These are phyloP conservation scores for Arabidopsis suecica DNA, from an alignment of 345 rosid species.

Conservation along the genomic window DNA sequence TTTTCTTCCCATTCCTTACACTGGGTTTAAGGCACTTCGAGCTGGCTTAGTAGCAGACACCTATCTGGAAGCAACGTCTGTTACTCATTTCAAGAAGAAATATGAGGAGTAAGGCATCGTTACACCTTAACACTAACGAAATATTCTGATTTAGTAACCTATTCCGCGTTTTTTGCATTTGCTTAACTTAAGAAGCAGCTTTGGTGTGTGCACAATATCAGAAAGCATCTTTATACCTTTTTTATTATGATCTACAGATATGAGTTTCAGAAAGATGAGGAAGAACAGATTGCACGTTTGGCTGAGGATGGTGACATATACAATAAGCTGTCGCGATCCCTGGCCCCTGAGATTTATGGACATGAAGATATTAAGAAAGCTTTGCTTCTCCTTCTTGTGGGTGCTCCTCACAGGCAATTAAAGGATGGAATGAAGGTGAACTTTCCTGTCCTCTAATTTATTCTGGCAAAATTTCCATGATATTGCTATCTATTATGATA, in stretches of 20 bases:
- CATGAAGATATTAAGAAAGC: slow-evolving; percentile 98
- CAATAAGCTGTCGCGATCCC: slow-evolving; percentile 83
- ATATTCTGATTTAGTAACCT: slow-evolving; percentile 8
- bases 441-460: background rate
- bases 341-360: slow-evolving; percentile 99
- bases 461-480: slow-evolving; percentile 11
- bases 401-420: slow-evolving; percentile 94
- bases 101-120: slow-evolving; percentile 84
- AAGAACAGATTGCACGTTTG: slow-evolving; percentile 78
- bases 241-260: slow-evolving; percentile 57
- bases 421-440: slow-evolving; percentile 99
- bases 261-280: slow-evolving; percentile 85
- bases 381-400: slow-evolving; percentile 91
- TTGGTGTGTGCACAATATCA: slow-evolving; percentile 23
- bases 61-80: slow-evolving; percentile 89
- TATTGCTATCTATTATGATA: slow-evolving; percentile 2
- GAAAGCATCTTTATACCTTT: background rate
- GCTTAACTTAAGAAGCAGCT: background rate
- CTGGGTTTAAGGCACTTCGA: slow-evolving; percentile 93
- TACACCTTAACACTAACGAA: slow-evolving; percentile 1
- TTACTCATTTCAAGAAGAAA: slow-evolving; percentile 91
- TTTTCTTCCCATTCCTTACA: slow-evolving; percentile 95
- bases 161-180: slow-evolving; percentile 23
- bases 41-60: slow-evolving; percentile 99
- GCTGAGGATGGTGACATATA: slow-evolving; percentile 99